These are phyloP conservation scores for Buxus sempervirens DNA, from an alignment of 164 flowering plant genomes.

Conservation along the genomic window DNA sequence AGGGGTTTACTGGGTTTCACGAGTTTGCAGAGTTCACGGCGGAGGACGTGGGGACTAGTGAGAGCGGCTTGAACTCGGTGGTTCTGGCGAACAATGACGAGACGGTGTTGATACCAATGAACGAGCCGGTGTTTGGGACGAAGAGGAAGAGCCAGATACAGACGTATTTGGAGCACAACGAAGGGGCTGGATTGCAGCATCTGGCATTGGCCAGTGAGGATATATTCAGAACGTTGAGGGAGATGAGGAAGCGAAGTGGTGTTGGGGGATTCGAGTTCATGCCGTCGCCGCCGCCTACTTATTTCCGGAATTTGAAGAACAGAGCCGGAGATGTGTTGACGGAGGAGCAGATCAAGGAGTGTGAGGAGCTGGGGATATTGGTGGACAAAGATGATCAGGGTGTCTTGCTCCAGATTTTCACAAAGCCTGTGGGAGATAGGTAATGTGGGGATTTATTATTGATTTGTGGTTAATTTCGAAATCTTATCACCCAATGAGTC, in stretches of 20 bases:
- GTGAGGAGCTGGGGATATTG: constrained; percentile 83
- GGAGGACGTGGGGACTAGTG: constrained; percentile 82
- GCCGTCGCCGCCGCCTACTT: constrained; percentile 92
- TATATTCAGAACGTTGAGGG: constrained; percentile 72
- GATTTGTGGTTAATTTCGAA: too few relatives aligned
- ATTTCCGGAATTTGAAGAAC: constrained; percentile 64
- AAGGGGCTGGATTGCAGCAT: constrained; percentile 85
- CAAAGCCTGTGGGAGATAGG: constrained; percentile 94
- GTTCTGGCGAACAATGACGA: constrained; percentile 78
- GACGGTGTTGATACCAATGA: constrained; percentile 72
- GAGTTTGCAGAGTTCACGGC: constrained; percentile 90
- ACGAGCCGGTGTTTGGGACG: constrained; percentile 84
- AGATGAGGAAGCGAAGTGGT: constrained; percentile 68
- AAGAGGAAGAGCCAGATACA: constrained; percentile 92
- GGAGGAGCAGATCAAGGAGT: constrained; percentile 76
- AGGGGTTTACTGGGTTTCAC: constrained; percentile 73
- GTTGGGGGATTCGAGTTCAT: constrained; percentile 87
- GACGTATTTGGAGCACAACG: constrained; percentile 89
- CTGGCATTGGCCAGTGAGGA: constrained; percentile 67
- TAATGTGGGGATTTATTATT: constrained; percentile 11
- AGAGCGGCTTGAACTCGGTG: constrained; percentile 82
- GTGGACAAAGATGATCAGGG: constrained; percentile 93
- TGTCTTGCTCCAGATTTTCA: constrained; percentile 77
- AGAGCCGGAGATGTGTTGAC: constrained; percentile 70
- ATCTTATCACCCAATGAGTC: too few relatives aligned